A percentile compares a stretch with the other conserved stretches of the same genome.
Conservation (phyloP, 306 rosid genomes). For the Spatholobus suberectus region DNA sequence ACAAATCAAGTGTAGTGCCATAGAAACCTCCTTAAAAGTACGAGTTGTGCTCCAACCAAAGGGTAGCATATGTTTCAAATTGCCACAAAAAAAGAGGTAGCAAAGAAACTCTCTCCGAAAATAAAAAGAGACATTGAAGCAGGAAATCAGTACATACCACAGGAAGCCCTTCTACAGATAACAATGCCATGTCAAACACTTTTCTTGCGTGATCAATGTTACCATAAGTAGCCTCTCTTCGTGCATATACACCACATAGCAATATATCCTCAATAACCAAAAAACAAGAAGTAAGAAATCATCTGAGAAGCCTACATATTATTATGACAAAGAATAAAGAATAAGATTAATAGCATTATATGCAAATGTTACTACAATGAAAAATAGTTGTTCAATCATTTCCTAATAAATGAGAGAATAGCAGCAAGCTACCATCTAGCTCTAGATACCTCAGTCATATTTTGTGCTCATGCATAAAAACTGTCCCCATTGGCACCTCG, state of each 20-base stretch:
- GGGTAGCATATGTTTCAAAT: neutral
- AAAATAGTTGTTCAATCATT: neutral
- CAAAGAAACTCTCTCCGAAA: neutral
- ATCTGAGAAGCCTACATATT: slow-evolving; percentile 5
- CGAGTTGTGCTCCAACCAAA: neutral
- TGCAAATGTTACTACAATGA: slow-evolving; percentile 27
- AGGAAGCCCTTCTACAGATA: slow-evolving; percentile 79
- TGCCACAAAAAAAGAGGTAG: neutral
- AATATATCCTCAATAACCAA: slow-evolving; percentile 68
- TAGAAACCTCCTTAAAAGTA: neutral
- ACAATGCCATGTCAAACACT: slow-evolving; percentile 94
- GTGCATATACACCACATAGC: slow-evolving; percentile 93
- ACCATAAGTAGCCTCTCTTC: slow-evolving; percentile 85
- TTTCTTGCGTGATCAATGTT: slow-evolving; percentile 87
- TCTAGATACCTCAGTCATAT: neutral
- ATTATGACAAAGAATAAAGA: slow-evolving; percentile 1
- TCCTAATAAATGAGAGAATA: slow-evolving; percentile 23
- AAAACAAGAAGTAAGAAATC: slow-evolving; percentile 27
- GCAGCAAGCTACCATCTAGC: slow-evolving; percentile 4
- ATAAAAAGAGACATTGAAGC: neutral
- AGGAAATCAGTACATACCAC: slow-evolving; percentile 57
- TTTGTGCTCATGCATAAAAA: slow-evolving; percentile 10
- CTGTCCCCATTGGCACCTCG: neutral
- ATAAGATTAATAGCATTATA: neutral
- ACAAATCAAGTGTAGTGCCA: neutral